Percentiles rank a stretch among this genome's conserved stretches.
phyloP scores from a whole-genome alignment of 345 rosid species.

The Camelina hispida region DNA sequence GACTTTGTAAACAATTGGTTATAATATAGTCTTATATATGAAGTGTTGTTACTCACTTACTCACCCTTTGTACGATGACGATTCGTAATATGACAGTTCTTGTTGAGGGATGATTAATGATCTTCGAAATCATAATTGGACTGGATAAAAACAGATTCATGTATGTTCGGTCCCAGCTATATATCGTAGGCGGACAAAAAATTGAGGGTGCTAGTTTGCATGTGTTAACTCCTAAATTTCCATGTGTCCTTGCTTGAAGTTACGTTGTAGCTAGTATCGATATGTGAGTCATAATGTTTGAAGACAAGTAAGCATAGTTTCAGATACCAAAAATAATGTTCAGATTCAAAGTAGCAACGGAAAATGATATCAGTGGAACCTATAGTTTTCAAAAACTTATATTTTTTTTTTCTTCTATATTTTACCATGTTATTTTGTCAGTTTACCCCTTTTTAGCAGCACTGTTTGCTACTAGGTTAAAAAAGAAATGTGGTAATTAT shows the following conservation, averaged over 20 bases:
- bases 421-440: background rate
- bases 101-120: background rate
- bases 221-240: background rate
- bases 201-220: constrained; percentile 4
- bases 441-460: background rate
- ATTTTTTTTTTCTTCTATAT: background rate
- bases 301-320: constrained; percentile 1
- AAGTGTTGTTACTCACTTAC: background rate
- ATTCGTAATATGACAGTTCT: constrained; percentile 8
- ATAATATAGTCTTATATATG: background rate
- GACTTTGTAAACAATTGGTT: background rate
- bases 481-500: background rate
- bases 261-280: background rate
- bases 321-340: background rate
- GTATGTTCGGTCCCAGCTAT: constrained; percentile 1
- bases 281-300: constrained; percentile 8
- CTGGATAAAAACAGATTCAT: background rate
- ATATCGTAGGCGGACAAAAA: background rate
- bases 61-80: background rate
- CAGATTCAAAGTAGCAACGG: background rate
- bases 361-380: background rate
- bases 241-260: constrained; percentile 29
- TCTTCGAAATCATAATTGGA: background rate
- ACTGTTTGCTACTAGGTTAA: background rate
- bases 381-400: background rate